Evolutionary conservation across 2,329 filamentous ascomycete genomes (phyloP).

Genomic region (Aspergillus sergii): DNA sequence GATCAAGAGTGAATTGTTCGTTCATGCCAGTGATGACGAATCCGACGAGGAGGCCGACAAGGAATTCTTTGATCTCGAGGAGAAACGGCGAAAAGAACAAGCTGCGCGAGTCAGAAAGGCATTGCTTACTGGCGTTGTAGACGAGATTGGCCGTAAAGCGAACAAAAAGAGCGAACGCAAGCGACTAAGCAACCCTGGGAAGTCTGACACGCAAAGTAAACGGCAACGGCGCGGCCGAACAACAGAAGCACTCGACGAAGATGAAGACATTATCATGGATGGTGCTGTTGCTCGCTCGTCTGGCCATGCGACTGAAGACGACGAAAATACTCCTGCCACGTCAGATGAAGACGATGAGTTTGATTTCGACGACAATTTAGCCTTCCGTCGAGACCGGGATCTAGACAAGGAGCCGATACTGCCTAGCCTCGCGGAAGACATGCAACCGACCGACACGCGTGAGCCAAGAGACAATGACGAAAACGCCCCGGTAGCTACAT

Average conservation of each 20-base stretch:
- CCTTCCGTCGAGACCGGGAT: conserved; percentile 32
- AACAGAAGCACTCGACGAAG: conserved; percentile 24
- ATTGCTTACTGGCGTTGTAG: conserved; percentile 44
- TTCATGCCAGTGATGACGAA: conserved; percentile 85
- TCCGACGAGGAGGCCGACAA: conserved; percentile 73
- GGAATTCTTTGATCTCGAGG: conserved; percentile 78
- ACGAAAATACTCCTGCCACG: conserved; percentile 19
- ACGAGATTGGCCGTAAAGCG: conserved; percentile 29
- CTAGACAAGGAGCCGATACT: conserved; percentile 19
- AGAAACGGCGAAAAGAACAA: conserved; percentile 63
- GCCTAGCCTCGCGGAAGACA: conserved; percentile 1
- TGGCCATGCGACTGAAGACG: background rate
- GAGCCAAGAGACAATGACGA: conserved; percentile 33
- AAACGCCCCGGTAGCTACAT: conserved; percentile 30
- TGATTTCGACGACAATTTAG: conserved; percentile 37
- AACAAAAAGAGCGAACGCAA: conserved; percentile 32
- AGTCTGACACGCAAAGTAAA: conserved; percentile 27
- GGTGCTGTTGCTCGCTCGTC: conserved; percentile 15
- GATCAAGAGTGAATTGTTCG: conserved; percentile 82
- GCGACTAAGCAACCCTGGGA: conserved; percentile 32
- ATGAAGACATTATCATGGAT: conserved; percentile 37
- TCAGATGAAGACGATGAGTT: conserved; percentile 36
- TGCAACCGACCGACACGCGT: background rate
- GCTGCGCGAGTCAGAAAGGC: conserved; percentile 53
- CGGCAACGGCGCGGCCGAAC: conserved; percentile 29